Conservation (phyloP, 192 early-diverging fungal genomes). For the Mortierella alpina region DNA sequence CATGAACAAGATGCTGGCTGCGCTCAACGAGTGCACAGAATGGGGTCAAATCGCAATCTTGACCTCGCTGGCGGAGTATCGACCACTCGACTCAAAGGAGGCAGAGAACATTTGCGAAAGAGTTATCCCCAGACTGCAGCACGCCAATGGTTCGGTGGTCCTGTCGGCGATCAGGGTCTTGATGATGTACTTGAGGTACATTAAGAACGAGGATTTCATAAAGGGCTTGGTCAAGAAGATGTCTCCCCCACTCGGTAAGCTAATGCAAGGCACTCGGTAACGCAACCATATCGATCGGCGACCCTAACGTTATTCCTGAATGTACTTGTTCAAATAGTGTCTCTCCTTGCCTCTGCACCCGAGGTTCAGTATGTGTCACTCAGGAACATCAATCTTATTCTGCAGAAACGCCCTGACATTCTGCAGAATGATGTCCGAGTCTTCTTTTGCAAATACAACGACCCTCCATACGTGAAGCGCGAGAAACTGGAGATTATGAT, state of each 20-base stretch:
- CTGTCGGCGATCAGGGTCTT: constrained; percentile 88
- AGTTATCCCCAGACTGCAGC: constrained; percentile 91
- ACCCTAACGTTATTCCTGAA: neutral
- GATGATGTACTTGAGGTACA: constrained; percentile 78
- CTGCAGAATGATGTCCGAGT: constrained; percentile 93
- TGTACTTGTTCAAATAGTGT: constrained; percentile 62
- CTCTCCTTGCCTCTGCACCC: constrained; percentile 84
- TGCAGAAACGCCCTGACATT: constrained; percentile 89
- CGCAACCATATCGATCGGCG: neutral
- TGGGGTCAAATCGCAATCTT: constrained; percentile 99
- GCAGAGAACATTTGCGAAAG: constrained; percentile 91
- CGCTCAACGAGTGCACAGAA: constrained; percentile 98
- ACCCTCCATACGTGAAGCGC: constrained; percentile 96
- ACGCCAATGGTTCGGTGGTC: constrained; percentile 96
- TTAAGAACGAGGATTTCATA: constrained; percentile 78
- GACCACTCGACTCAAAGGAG: constrained; percentile 80
- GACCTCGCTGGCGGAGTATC: constrained; percentile 83
- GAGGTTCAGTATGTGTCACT: constrained; percentile 98
- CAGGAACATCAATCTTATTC: constrained; percentile 95
- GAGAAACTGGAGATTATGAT: constrained; percentile 97
- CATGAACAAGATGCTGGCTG: constrained; percentile 87
- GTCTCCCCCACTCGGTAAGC: constrained; percentile 91
- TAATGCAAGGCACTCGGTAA: neutral
- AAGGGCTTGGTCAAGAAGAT: constrained; percentile 86
- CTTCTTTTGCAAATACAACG: constrained; percentile 99